A percentile compares a stretch with the other conserved stretches of the same genome.
Evolutionary conservation across 768 basidiomycete species (phyloP).

Genomic region (Auriscalpium vulgare): DNA sequence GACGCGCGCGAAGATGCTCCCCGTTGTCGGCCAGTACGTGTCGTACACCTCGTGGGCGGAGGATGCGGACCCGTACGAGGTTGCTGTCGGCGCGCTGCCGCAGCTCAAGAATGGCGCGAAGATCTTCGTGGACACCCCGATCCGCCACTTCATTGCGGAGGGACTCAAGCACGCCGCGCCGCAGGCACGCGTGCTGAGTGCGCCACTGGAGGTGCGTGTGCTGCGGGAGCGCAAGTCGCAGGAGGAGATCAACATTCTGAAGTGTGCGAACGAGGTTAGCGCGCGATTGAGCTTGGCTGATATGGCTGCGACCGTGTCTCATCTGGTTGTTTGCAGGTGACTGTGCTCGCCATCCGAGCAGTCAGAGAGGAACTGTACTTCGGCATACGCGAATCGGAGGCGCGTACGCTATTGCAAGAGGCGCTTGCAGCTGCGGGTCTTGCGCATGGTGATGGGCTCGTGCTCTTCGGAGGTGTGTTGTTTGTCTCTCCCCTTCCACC

Average conservation of each 20-base stretch:
- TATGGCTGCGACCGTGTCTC: not conserved
- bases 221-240: conserved; percentile 69
- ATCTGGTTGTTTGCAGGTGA: conserved; percentile 40
- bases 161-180: conserved; percentile 44
- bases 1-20: conserved; percentile 54
- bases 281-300: not conserved
- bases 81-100: conserved; percentile 30
- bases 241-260: conserved; percentile 63
- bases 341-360: conserved; percentile 63
- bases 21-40: conserved; percentile 37
- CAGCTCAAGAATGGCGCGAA: conserved; percentile 21
- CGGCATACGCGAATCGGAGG: conserved; percentile 73
- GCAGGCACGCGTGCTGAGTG: conserved; percentile 33
- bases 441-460: conserved; percentile 47
- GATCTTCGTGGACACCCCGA: conserved; percentile 54
- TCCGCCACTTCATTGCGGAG: conserved; percentile 57
- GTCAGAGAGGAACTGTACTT: conserved; percentile 53
- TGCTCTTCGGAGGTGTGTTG: conserved; percentile 68
- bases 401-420: conserved; percentile 43
- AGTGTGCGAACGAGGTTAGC: conserved; percentile 70
- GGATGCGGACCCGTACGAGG: conserved; percentile 43
- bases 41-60: conserved; percentile 28
- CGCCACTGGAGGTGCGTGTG: conserved; percentile 45
- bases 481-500: not conserved
- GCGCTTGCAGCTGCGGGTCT: conserved; percentile 57